Percentiles rank a stretch among this genome's conserved stretches.
phyloP scores from a whole-genome alignment of 108 stramenopile species.

The Skeletonema grethae region DNA sequence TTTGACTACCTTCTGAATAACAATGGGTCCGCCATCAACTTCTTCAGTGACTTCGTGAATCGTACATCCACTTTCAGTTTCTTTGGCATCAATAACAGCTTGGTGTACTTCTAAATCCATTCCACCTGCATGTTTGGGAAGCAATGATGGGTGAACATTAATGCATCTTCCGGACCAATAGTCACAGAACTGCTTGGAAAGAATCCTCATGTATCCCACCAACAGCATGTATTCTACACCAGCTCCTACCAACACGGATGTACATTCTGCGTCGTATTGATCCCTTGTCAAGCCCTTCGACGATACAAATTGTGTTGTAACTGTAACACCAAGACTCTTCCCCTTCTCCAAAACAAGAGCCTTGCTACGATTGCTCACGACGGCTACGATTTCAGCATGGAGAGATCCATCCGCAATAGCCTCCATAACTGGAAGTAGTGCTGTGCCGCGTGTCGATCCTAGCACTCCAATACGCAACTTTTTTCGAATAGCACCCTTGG shows the following conservation, averaged over 20 bases:
- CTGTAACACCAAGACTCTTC: slow-evolving; percentile 81
- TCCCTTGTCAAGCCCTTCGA: slow-evolving; percentile 82
- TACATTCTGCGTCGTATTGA: slow-evolving; percentile 94
- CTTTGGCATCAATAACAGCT: slow-evolving; percentile 94
- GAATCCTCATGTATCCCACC: slow-evolving; percentile 99
- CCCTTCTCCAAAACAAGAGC: slow-evolving; percentile 94
- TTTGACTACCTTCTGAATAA: slow-evolving; percentile 87
- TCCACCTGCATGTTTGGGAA: slow-evolving; percentile 98
- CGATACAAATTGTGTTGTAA: slow-evolving; percentile 79
- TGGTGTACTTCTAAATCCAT: slow-evolving; percentile 99
- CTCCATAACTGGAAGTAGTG: slow-evolving; percentile 93
- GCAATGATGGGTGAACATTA: slow-evolving; percentile 99
- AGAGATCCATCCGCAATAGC: slow-evolving; percentile 78
- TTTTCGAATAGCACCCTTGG: slow-evolving; percentile 71
- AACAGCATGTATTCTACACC: slow-evolving; percentile 93
- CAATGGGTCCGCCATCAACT: slow-evolving; percentile 97
- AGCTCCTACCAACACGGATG: slow-evolving; percentile 82
- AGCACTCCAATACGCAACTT: slow-evolving; percentile 92
- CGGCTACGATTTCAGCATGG: slow-evolving; percentile 91
- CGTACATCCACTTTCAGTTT: slow-evolving; percentile 94
- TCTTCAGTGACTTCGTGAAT: slow-evolving; percentile 97
- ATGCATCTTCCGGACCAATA: slow-evolving; percentile 93
- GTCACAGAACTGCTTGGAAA: slow-evolving; percentile 85
- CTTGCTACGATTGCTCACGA: slow-evolving; percentile 86
- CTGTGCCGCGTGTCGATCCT: slow-evolving; percentile 95